phyloP scores from a whole-genome alignment of 2,329 filamentous ascomycete species.

The Botrytis pseudocinerea region DNA sequence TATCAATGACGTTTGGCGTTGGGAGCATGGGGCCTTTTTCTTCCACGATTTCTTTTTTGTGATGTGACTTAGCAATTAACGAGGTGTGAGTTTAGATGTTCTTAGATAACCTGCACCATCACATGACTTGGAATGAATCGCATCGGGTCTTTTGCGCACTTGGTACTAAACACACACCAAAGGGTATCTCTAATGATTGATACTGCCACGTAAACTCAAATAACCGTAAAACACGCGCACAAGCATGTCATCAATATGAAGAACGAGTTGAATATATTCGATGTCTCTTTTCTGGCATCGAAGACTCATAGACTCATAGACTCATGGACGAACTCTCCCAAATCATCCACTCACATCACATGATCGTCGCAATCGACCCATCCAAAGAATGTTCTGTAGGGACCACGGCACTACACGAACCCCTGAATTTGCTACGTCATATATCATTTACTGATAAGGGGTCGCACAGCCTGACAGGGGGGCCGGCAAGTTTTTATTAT shows the following conservation, averaged over 20 bases:
- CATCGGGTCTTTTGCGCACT: too few species aligned
- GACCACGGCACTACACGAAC: background rate
- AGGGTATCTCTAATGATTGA: too few species aligned
- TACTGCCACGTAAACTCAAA: too few species aligned
- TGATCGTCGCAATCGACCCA: too few species aligned
- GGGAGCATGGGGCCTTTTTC: background rate
- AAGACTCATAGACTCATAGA: background rate
- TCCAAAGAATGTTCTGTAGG: background rate
- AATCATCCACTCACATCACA: too few species aligned
- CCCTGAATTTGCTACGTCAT: slow-evolving; percentile 5
- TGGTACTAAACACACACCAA: background rate
- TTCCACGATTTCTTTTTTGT: too few species aligned
- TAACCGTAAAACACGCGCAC: too few species aligned
- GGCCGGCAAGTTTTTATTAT: background rate
- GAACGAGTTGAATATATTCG: background rate
- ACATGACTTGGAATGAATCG: too few species aligned
- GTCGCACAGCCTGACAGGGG: background rate
- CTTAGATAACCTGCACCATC: too few species aligned
- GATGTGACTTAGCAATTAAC: background rate
- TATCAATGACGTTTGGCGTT: background rate
- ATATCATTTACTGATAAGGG: background rate
- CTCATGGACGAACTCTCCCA: too few species aligned
- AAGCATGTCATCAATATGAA: too few species aligned
- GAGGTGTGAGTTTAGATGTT: background rate
- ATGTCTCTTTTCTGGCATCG: too few species aligned